A percentile compares a stretch with the other conserved stretches of the same genome.
Evolutionary conservation across 495 filamentous ascomycete genomes (phyloP).

Genomic region (Lentithecium fluviatile): DNA sequence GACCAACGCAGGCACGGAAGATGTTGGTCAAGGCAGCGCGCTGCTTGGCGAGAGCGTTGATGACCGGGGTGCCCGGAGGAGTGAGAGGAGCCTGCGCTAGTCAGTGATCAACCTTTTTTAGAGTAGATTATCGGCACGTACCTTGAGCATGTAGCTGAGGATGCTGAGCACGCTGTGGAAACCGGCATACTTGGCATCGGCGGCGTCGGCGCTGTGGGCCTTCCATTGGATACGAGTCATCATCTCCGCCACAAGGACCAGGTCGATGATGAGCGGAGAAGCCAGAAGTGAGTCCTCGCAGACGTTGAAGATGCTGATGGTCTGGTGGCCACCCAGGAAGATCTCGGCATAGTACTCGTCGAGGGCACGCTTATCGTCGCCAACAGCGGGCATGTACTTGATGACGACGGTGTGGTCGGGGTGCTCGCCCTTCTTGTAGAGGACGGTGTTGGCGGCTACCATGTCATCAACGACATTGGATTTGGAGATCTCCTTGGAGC

Average conservation of each 20-base stretch:
- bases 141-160: conserved; percentile 99
- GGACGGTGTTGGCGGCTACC: conserved; percentile 89
- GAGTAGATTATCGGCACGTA: conserved; percentile 27
- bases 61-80: conserved; percentile 90
- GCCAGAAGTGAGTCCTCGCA: conserved; percentile 98
- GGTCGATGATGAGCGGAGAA: conserved; percentile 96
- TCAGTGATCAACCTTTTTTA: conserved; percentile 2
- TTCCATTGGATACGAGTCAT: conserved; percentile 98
- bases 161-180: conserved; percentile 98
- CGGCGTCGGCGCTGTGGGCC: conserved; percentile 54
- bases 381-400: conserved; percentile 96
- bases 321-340: conserved; percentile 98
- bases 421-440: conserved; percentile 74
- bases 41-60: conserved; percentile 97
- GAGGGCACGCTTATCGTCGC: conserved; percentile 97
- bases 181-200: conserved; percentile 71
- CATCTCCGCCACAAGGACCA: conserved; percentile 88
- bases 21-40: conserved; percentile 94
- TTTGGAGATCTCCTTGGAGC: conserved; percentile 99
- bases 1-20: conserved; percentile 95
- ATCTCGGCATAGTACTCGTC: conserved; percentile 99
- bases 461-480: conserved; percentile 99
- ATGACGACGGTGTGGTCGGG: conserved; percentile 52
- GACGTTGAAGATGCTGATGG: conserved; percentile 96
- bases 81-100: conserved; percentile 72